phyloP scores from a whole-genome alignment of 768 basidiomycete species.

The Piloderma croceum region DNA sequence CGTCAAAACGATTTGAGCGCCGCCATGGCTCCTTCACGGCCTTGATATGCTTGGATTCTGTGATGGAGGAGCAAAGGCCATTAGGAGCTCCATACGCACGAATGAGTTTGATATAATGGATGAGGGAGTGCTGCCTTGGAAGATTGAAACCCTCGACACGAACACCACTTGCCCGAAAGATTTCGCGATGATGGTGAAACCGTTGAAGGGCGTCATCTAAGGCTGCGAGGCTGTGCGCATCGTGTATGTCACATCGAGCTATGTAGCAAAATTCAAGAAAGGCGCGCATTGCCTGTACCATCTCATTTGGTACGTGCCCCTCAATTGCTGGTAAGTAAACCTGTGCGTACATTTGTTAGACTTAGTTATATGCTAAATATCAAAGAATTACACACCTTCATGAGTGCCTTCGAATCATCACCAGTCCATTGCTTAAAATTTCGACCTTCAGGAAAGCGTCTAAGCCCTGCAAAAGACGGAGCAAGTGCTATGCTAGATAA shows the following conservation, averaged over 20 bases:
- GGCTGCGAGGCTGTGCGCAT: constrained; percentile 5
- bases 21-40: too few relatives aligned
- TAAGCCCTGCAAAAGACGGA: constrained; percentile 21
- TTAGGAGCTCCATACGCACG: constrained; percentile 20
- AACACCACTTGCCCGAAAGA: constrained; percentile 3
- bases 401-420: constrained; percentile 32
- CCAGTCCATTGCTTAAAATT: constrained; percentile 36
- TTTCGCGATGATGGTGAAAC: constrained; percentile 10
- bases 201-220: constrained; percentile 2
- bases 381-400: constrained; percentile 25
- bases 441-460: constrained; percentile 24
- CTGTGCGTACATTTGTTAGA: background rate
- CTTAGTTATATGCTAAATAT: background rate
- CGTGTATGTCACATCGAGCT: constrained; percentile 9
- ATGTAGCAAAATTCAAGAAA: constrained; percentile 10
- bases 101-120: constrained; percentile 16
- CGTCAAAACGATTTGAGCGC: too few relatives aligned
- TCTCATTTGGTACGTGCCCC: constrained; percentile 1
- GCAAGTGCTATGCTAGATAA: constrained; percentile 24
- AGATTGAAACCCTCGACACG: constrained; percentile 13
- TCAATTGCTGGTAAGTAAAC: constrained; percentile 9
- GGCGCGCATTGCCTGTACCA: constrained; percentile 4
- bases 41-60: too few relatives aligned
- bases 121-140: constrained; percentile 22
- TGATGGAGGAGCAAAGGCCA: too few relatives aligned